Evolutionary conservation across 179 eudicot genomes (phyloP).

Genomic region (Monotropa hypopitys): DNA sequence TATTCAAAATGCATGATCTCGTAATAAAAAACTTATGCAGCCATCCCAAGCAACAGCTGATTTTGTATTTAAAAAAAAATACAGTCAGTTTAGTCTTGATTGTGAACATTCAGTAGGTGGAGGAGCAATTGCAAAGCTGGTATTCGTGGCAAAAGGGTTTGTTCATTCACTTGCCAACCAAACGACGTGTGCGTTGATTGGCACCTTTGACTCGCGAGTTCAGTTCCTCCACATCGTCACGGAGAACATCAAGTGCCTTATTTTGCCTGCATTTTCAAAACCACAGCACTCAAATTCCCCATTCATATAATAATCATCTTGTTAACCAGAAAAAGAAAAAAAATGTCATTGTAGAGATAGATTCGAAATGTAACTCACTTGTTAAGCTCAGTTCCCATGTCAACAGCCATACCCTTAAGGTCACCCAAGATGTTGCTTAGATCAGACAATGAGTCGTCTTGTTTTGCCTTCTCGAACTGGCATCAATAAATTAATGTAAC

Average conservation of each 20-base stretch:
- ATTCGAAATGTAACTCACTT: conserved; percentile 30
- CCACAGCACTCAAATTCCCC: background rate
- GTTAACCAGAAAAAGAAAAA: too few relatives aligned
- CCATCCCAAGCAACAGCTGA: too few relatives aligned
- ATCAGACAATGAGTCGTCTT: conserved; percentile 73
- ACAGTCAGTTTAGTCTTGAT: too few relatives aligned
- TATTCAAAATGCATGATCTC: too few relatives aligned
- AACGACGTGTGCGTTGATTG: conserved; percentile 50
- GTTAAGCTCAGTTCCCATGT: conserved; percentile 87
- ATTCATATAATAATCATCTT: too few relatives aligned
- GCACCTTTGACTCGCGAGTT: conserved; percentile 80
- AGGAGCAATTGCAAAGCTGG: background rate
- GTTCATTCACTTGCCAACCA: conserved; percentile 39
- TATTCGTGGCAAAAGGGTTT: background rate
- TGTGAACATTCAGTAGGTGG: too few relatives aligned
- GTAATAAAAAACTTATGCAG: too few relatives aligned
- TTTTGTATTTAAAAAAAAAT: too few relatives aligned
- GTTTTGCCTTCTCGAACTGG: conserved; percentile 76
- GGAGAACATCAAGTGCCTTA: conserved; percentile 72
- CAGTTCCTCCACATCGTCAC: conserved; percentile 66
- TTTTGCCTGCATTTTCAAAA: conserved; percentile 55
- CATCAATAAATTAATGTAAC: background rate
- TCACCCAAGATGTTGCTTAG: conserved; percentile 78
- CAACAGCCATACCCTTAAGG: conserved; percentile 92
- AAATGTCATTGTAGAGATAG: background rate